Percentiles rank a stretch among this genome's conserved stretches.
Conservation (phyloP, 2,329 filamentous ascomycete genomes). For the Ustulina deusta region DNA sequence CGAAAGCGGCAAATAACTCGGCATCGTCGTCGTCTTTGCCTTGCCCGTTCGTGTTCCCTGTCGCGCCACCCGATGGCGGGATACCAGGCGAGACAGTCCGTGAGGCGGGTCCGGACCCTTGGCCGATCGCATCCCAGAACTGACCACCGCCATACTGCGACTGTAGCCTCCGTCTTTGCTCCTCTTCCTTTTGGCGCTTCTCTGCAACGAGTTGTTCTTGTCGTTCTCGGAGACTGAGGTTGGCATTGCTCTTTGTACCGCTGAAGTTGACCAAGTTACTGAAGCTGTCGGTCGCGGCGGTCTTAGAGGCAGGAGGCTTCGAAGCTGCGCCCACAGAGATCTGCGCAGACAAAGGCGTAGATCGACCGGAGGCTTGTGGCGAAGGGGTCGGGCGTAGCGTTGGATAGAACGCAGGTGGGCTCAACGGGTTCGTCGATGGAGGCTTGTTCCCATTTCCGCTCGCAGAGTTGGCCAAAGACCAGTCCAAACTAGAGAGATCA, state of each 20-base stretch:
- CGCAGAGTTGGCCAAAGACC: constrained; percentile 49
- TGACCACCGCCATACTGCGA: constrained; percentile 80
- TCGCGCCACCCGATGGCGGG: constrained; percentile 48
- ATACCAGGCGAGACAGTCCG: constrained; percentile 59
- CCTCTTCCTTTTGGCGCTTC: constrained; percentile 78
- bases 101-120: constrained; percentile 61
- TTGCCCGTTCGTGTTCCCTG: constrained; percentile 49
- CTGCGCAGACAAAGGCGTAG: constrained; percentile 67
- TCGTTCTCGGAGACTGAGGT: constrained; percentile 81
- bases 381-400: constrained; percentile 68
- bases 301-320: constrained; percentile 62
- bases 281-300: constrained; percentile 77
- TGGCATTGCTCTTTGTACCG: constrained; percentile 71
- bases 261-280: constrained; percentile 78
- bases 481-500: constrained; percentile 52
- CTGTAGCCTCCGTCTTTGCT: constrained; percentile 77
- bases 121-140: constrained; percentile 80
- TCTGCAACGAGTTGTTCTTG: constrained; percentile 75
- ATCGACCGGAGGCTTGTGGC: constrained; percentile 66
- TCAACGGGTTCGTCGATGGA: constrained; percentile 47
- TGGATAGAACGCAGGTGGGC: constrained; percentile 49
- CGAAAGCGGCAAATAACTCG: constrained; percentile 76
- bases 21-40: constrained; percentile 62
- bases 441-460: constrained; percentile 45
- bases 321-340: constrained; percentile 57